Conservation (phyloP, 2,329 filamentous ascomycete species). For the Penicillium italicum region DNA sequence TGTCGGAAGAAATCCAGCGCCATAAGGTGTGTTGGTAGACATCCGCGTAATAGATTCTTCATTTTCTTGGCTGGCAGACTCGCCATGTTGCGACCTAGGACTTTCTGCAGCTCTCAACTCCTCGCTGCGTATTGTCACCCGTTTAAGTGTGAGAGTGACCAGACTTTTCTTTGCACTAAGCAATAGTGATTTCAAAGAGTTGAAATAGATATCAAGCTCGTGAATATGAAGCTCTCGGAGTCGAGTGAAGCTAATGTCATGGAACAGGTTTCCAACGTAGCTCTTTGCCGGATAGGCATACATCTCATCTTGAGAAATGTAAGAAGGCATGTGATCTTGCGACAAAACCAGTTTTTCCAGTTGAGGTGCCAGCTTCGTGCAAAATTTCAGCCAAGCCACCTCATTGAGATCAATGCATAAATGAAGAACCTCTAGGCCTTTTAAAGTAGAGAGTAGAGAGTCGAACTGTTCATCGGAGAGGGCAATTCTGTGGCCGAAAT, state of each 20-base stretch:
- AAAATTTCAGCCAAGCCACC: conserved; percentile 5
- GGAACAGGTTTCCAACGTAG: not conserved
- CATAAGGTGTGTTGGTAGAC: too few relatives aligned
- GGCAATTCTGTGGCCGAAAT: conserved; percentile 7
- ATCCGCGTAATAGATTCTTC: too few relatives aligned
- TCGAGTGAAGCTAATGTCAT: conserved; percentile 3
- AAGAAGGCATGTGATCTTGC: conserved; percentile 4
- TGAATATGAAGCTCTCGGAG: conserved; percentile 9
- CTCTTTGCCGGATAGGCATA: too few relatives aligned
- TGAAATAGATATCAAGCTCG: conserved; percentile 5
- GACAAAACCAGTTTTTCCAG: conserved; percentile 4
- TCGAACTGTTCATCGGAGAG: conserved; percentile 5
- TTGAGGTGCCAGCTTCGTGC: conserved; percentile 7
- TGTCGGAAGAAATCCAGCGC: too few relatives aligned
- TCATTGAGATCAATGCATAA: conserved; percentile 8
- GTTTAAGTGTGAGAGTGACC: conserved; percentile 2
- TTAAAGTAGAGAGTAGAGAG: conserved; percentile 8
- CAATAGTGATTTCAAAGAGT: conserved; percentile 7
- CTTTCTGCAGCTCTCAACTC: not conserved
- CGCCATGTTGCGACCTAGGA: not conserved
- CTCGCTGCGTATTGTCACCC: not conserved
- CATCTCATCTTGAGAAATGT: conserved; percentile 1
- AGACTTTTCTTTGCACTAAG: conserved; percentile 5
- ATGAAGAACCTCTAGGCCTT: conserved; percentile 8
- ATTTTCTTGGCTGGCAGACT: not conserved